Base-by-base conservation (phyloP, 768 basidiomycete species). In the Gloeophyllum trabeum region DNA sequence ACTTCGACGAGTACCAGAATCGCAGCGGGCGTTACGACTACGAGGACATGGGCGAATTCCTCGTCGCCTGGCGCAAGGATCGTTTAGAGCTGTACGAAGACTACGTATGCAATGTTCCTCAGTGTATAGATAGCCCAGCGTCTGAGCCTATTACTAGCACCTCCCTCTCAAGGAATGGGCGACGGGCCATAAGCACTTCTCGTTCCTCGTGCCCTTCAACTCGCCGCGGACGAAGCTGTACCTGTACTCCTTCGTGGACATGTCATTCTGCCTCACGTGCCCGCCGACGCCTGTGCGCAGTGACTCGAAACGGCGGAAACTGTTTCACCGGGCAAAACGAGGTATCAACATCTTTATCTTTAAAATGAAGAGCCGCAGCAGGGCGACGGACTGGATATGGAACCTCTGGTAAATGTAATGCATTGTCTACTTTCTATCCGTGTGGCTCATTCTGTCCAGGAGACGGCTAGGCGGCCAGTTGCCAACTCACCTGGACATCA, bases 311-410 rank as follows among this genome's bases (percentile, higher is more conserved):
- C 55, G 67, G 21, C 72, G 69, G 1, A 61, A 65, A 35, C 67
- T 73, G 43, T 69, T 82, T 43, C 67, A 64, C 42, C 60, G 67
- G 7, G 56, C 61, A 0, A 72, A 69, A 40, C 72, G 74, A 46
- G 89, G 91, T 4, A 87, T 81, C 0, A 82, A 90, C 48, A 73
- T 94, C 21, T 94, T 92, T 57, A 69, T 94, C 22, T 86, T 93
- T 60, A 93, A 94, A 52, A 51, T 68, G 14, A 87, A 83, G 56
- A 79, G 77, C 47, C 75, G 86, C 22, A 79, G 82, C 4, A 67
- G 89, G 40, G 81, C 86, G 1, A 69, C 75, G 28, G 91, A 96
- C 57, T 97, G 93, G 93, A 67, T 78, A 35, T 96, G 91, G 92
- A 71, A 76, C 41, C 63, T 96, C 36, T 91, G 88, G 91, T 81